A percentile compares a stretch with the other conserved stretches of the same genome.
Evolutionary conservation across 192 early-diverging fungal genomes (phyloP).

Genomic region (Podila verticillata): DNA sequence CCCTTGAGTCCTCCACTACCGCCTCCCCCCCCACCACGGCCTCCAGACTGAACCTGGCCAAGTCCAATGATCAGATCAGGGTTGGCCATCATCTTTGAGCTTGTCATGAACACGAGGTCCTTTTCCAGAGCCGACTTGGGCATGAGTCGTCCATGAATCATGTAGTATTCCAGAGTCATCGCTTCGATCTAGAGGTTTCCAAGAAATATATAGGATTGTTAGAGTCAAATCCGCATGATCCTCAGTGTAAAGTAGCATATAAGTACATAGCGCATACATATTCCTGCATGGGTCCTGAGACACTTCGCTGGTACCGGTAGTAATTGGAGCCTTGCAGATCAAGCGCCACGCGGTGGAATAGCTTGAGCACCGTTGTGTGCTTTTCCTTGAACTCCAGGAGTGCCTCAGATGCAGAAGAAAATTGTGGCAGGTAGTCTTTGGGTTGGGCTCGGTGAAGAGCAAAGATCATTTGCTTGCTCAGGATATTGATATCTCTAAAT

Average conservation of each 20-base stretch:
- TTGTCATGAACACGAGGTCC: conserved; percentile 35
- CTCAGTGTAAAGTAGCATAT: neutral
- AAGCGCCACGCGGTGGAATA: conserved; percentile 33
- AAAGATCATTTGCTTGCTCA: conserved; percentile 53
- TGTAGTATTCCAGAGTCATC: conserved; percentile 44
- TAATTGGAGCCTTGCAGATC: conserved; percentile 46
- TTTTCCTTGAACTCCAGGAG: conserved; percentile 39
- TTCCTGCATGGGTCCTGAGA: conserved; percentile 48
- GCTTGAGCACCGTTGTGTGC: conserved; percentile 35
- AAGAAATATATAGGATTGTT: no score
- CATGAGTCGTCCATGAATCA: conserved; percentile 40
- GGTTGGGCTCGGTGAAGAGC: conserved; percentile 44
- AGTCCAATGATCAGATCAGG: conserved; percentile 39
- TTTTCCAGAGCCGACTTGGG: conserved; percentile 35
- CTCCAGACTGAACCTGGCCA: conserved; percentile 14
- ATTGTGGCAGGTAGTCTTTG: conserved; percentile 36
- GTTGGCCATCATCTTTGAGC: conserved; percentile 8
- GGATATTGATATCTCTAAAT: conserved; percentile 40
- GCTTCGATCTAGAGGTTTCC: conserved; percentile 29
- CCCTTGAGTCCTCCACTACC: neutral
- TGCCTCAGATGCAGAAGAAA: conserved; percentile 19
- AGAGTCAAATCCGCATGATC: neutral
- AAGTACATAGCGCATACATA: conserved; percentile 23
- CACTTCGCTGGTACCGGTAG: conserved; percentile 40
- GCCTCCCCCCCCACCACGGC: conserved; percentile 2